A percentile compares a stretch with the other conserved stretches of the same genome.
phyloP scores from a whole-genome alignment of 1,284 basidiomycete species.

The Heliocybe sulcata region DNA sequence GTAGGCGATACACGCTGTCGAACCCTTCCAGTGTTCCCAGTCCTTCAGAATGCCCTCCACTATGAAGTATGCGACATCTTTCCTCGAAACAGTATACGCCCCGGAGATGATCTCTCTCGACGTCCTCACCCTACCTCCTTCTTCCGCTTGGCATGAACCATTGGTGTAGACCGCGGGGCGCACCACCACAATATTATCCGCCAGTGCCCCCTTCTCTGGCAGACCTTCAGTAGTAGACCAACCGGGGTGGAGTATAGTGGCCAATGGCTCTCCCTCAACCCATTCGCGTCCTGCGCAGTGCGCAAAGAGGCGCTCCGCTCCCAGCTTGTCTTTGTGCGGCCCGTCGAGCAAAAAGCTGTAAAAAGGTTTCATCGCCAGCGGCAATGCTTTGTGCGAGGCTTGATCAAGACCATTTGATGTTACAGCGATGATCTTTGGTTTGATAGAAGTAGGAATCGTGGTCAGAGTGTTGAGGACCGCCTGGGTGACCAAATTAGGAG shows the following conservation, averaged over 20 bases:
- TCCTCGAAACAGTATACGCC: slow-evolving; percentile 41
- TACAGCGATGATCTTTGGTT: slow-evolving; percentile 36
- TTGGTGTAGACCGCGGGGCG: slow-evolving; percentile 51
- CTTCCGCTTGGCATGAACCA: slow-evolving; percentile 20
- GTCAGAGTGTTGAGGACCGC: slow-evolving; percentile 39
- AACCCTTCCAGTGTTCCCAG: slow-evolving; percentile 48
- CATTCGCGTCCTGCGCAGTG: slow-evolving; percentile 40
- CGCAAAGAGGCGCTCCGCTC: slow-evolving; percentile 38
- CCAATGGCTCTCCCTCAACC: slow-evolving; percentile 29
- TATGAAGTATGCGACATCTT: slow-evolving; percentile 62
- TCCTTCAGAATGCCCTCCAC: slow-evolving; percentile 35
- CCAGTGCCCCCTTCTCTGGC: slow-evolving; percentile 32
- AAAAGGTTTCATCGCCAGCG: slow-evolving; percentile 37
- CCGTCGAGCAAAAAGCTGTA: slow-evolving; percentile 32
- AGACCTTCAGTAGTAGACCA: slow-evolving; percentile 28
- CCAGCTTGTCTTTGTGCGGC: slow-evolving; percentile 53
- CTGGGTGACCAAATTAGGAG: slow-evolving; percentile 42
- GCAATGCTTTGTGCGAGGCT: slow-evolving; percentile 35
- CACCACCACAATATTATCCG: slow-evolving; percentile 36
- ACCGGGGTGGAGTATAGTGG: slow-evolving; percentile 28
- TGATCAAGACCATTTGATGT: slow-evolving; percentile 46
- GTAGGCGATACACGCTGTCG: slow-evolving; percentile 29
- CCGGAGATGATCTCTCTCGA: slow-evolving; percentile 25
- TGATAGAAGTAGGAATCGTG: slow-evolving; percentile 37
- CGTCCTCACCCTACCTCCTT: slow-evolving; percentile 15